Conservation (phyloP, 2,329 filamentous ascomycete genomes). For the Penicillium aurantiogriseum region DNA sequence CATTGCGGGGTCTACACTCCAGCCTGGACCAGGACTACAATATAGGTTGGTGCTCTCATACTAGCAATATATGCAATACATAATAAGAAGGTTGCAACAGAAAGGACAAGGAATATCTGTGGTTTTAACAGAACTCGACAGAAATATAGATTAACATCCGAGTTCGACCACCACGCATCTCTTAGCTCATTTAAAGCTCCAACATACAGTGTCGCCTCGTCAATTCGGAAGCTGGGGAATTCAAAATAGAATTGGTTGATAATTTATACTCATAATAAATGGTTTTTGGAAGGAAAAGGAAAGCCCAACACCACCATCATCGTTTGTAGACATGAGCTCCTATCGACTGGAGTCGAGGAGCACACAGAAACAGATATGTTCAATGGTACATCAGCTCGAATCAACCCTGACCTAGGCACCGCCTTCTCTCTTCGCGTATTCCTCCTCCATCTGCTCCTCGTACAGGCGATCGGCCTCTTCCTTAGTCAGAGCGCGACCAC, state of each 20-base stretch:
- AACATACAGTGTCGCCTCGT: too few relatives aligned
- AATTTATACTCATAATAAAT: not conserved
- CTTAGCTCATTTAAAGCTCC: not conserved
- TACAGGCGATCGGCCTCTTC: conserved; percentile 46
- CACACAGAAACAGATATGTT: not conserved
- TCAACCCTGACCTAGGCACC: conserved; percentile 33
- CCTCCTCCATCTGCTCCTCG: conserved; percentile 49
- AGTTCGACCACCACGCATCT: not conserved
- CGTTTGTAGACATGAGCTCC: not conserved
- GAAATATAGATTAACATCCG: too few relatives aligned
- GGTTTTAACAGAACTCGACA: not conserved
- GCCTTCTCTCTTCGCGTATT: conserved; percentile 47
- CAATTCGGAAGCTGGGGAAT: not conserved
- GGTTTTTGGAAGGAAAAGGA: not conserved
- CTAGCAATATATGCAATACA: not conserved
- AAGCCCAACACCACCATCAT: not conserved
- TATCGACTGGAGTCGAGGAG: not conserved
- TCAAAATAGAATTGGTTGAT: not conserved
- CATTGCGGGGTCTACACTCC: not conserved
- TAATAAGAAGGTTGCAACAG: not conserved
- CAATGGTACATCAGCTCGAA: not conserved
- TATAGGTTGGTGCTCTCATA: not conserved
- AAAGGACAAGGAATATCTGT: not conserved
- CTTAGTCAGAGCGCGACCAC: conserved; percentile 34
- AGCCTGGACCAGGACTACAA: not conserved